Evolutionary conservation across 1,139 yeast species (phyloP), one percentile per base, ranked within the genome.

Genomic region (Pichia sp.): DNA sequence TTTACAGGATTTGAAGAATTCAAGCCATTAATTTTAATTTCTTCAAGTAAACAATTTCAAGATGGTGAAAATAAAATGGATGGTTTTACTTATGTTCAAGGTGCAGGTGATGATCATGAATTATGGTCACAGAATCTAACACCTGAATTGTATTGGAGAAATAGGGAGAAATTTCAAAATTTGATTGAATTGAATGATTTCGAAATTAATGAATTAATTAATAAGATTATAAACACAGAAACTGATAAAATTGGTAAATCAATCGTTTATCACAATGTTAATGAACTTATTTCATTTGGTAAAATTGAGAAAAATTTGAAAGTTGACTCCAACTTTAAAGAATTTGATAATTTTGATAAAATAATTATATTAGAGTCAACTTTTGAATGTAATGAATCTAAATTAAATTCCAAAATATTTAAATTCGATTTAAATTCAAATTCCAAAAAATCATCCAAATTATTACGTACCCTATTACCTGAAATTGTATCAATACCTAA

Each of bases 91-190:
- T 88, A 88, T 56, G 81, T 86, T 2, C 96, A 85, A 60, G 96
- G 96, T 1, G 88, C 95, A 0, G 96, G 93, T 0, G 96, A 88
- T 59, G 96, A 88, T 54, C 95, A 88, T 56, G 96, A 88, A 53
- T 65, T 81, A 21, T 88, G 96, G 96, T 78, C 88, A 0, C 56
- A 63, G 5, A 68, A 69, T 0, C 59, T 86, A 21, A 70, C 68
- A 1, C 77, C 91, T 0, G 52, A 56, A 1, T 40, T 72, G 14
- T 74, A 84, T 42, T 86, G 95, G 95, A 46, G 58, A 1, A 55
- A 71, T 40, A 45, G 60, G 3, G 60, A 60, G 0, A 31, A 50
- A 2, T 55, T 78, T 14, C 63, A 64, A 8, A 55, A 61, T 18
- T 14, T 44, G 10, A 49, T 61, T 1, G 59, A 63, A 2, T 55